Base-by-base conservation (phyloP, 495 filamentous ascomycete species). In the Paragyromitra xinjiangensis region DNA sequence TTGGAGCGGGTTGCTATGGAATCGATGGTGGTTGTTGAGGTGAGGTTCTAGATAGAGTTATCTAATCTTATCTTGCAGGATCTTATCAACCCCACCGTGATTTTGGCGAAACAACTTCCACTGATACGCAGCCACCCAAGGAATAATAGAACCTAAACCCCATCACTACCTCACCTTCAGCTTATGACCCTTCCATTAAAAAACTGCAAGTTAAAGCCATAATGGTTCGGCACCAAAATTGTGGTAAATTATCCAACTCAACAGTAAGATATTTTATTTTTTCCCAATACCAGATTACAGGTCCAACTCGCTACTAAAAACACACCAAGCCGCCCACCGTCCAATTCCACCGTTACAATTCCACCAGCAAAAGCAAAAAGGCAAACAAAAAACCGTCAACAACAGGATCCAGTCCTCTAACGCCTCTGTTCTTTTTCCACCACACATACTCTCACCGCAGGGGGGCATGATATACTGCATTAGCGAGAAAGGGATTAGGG, bases 361-460 rank as follows among this genome's bases (percentile, higher is more conserved):
- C 16, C 58, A 58, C n/a, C 59, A 44, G 42, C n/a, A 6, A 29
- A 22, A 61, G 56, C 16, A 62, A 58, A 58, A 62, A 62, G 29
- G 29, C 29, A 34, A 65, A 29, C 19, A 26, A 42, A 65, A 34
- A 58, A 34, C 29, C 29, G 3, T 34, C 26, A 61, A 48, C 16
- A 71, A 45, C 59, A 29, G 68, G 56, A 71, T 50, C 68, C 56
- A 48, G 68, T 62, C 68, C 68, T 71, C 40, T 48, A 71, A 63
- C 26, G 42, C 68, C 68, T 44, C 6, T 29, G 24, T 50, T 6
- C n/a, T 19, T 24, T 45, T 39, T 22, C 9, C 22, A 9, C 68
- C 26, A 9, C 24, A 26, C 16, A 14, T 51, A 19, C 39, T 37
- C 39, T 29, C 22, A 6, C n/a, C 53, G 2, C 40, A 16, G 14